phyloP scores from a whole-genome alignment of 352 stramenopile species.

The Phytopythium kandeliae region DNA sequence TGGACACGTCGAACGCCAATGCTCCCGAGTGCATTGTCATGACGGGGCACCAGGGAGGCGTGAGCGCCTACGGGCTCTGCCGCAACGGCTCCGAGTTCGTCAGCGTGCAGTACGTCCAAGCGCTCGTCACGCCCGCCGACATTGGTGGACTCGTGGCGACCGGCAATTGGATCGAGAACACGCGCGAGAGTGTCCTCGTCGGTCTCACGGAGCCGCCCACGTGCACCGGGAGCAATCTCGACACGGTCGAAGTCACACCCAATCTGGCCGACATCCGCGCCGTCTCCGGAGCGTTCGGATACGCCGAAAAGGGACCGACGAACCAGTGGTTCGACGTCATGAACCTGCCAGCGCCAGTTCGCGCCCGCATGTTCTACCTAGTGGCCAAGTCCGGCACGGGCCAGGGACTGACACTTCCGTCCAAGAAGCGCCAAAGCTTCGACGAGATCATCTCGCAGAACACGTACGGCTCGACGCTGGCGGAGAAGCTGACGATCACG shows the following conservation, averaged over 20 bases:
- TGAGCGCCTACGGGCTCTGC: conserved; percentile 29
- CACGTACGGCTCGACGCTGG: conserved; percentile 20
- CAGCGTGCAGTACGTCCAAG: conserved; percentile 24
- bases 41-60: conserved; percentile 27
- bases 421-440: conserved; percentile 26
- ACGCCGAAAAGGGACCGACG: conserved; percentile 9
- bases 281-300: conserved; percentile 15
- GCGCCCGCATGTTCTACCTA: conserved; percentile 25
- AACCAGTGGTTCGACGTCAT: conserved; percentile 30
- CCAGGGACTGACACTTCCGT: conserved; percentile 21
- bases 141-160: conserved; percentile 23
- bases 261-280: conserved; percentile 10
- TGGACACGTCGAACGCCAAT: conserved; percentile 10
- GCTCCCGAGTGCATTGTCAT: conserved; percentile 31
- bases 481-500: conserved; percentile 24
- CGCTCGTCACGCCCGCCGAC: conserved; percentile 26
- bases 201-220: conserved; percentile 14
- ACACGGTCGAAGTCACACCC: conserved; percentile 13
- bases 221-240: conserved; percentile 6
- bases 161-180: conserved; percentile 27
- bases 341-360: conserved; percentile 16
- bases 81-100: conserved; percentile 28
- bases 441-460: conserved; percentile 27
- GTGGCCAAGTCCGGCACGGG: conserved; percentile 13
- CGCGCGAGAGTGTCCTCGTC: conserved; percentile 20